Evolutionary conservation across 345 rosid genomes (phyloP), one percentile per base, ranked within the genome.

Genomic region (Linum trigynum): DNA sequence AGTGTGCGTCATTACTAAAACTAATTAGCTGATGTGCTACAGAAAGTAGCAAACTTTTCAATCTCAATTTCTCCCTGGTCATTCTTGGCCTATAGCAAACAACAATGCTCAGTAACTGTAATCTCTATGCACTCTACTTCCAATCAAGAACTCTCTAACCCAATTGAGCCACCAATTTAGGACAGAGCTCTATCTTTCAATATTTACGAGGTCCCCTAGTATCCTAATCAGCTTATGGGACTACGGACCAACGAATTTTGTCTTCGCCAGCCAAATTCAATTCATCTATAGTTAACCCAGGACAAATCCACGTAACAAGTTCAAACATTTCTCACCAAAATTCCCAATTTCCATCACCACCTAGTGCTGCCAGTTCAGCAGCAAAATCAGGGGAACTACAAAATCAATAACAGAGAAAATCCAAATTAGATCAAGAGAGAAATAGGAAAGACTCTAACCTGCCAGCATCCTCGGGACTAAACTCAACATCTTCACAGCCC

Each of bases 381-480:
- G 32, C 32, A 23, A 23, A 43, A 16, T 43, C 43, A 55, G 66
- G 55, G 48, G 32, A 23, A 23, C 32, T 1, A 23, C 32, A 23
- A 23, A 23, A 23, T 23, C 32, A 23, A 23, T 1, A 23, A 23
- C 32, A 23, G 32, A 23, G 32, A 23, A 3, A 68, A 43, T 40
- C 39, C 55, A 32, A 61, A 9, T 7, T 23, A 59, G 11, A 61
- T 61, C 43, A 38, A 61, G 38, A 36, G 40, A 38, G 39, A 32
- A 32, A 5, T 7, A 40, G 9, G 43, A 1, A 38, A 23, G 55
- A 15, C 38, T 9, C 37, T 3, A 69, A 92, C 96, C 96, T 84
- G 72, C 95, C 92, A 3, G 99, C 99, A 74, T 94, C 99, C 72
- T 90, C 96, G 0, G 99, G 96, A 71, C 97, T 90, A 67, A 94